Percentiles rank a stretch among this genome's conserved stretches.
phyloP scores from a whole-genome alignment of 1,139 yeast species.

The Petasospora rhodanensis region DNA sequence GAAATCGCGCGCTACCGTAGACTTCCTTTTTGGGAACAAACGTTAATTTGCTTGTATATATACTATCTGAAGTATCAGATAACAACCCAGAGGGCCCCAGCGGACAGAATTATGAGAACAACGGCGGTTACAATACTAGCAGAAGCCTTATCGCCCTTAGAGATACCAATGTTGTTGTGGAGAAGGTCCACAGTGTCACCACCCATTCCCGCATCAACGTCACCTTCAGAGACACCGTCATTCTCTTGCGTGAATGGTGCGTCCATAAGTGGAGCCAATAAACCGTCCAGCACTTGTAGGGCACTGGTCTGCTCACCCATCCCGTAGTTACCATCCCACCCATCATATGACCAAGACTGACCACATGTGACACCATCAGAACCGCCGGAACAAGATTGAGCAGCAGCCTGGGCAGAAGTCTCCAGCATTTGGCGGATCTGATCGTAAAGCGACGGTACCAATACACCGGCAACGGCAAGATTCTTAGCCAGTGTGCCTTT shows the following conservation, averaged over 20 bases:
- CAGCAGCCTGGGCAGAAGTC: slow-evolving; percentile 60
- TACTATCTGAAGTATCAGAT: slow-evolving; percentile 4
- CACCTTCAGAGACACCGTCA: slow-evolving; percentile 47
- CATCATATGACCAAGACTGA: slow-evolving; percentile 57
- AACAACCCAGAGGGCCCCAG: slow-evolving; percentile 67
- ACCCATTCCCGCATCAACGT: slow-evolving; percentile 38
- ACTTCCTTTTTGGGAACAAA: slow-evolving; percentile 1
- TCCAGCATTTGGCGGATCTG: slow-evolving; percentile 37
- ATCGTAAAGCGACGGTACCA: slow-evolving; percentile 45
- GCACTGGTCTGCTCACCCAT: slow-evolving; percentile 80
- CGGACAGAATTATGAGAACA: slow-evolving; percentile 55
- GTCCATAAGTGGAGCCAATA: slow-evolving; percentile 29
- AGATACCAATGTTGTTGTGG: slow-evolving; percentile 42
- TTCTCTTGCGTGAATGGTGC: slow-evolving; percentile 36
- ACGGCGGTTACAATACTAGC: slow-evolving; percentile 81
- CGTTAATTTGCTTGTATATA: slow-evolving; percentile 1
- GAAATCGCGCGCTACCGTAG: too few relatives aligned
- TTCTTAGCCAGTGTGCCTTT: slow-evolving; percentile 55
- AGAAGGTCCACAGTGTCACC: slow-evolving; percentile 27
- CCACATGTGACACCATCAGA: slow-evolving; percentile 89
- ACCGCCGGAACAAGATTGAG: slow-evolving; percentile 79
- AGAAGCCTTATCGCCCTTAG: slow-evolving; percentile 70
- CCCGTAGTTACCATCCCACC: slow-evolving; percentile 67
- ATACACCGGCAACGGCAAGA: slow-evolving; percentile 44
- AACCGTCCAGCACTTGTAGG: slow-evolving; percentile 55